Percentiles rank a stretch among this genome's conserved stretches.
phyloP scores from a whole-genome alignment of 225 moss, liverwort and hornwort species.

The Antitrichia curtipendula region DNA sequence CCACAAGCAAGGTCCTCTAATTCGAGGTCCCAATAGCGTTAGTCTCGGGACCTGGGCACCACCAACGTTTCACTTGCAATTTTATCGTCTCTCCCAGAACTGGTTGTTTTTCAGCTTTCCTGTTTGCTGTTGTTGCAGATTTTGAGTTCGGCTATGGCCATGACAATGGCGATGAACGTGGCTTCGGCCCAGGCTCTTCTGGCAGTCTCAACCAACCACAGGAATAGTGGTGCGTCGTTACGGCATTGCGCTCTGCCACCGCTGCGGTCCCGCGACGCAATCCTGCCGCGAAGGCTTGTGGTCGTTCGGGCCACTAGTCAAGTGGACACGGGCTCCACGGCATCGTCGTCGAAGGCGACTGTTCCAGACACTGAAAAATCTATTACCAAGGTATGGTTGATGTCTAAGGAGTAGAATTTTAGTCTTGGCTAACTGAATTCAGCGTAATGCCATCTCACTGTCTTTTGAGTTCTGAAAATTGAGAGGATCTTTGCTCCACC shows the following conservation, averaged over 20 bases:
- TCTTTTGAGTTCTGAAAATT: neutral
- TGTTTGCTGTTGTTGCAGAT: neutral
- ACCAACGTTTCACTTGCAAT: neutral
- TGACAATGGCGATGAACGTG: conserved; percentile 24
- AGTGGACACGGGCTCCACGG: conserved; percentile 33
- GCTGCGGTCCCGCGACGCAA: neutral
- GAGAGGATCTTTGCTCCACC: neutral
- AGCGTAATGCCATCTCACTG: neutral
- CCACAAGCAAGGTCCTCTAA: conserved; percentile 27
- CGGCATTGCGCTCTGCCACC: conserved; percentile 6
- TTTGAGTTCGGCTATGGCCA: conserved; percentile 8
- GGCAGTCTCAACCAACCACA: neutral
- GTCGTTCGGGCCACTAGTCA: conserved; percentile 32
- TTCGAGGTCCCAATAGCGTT: neutral
- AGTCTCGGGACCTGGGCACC: neutral
- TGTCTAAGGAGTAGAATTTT: neutral
- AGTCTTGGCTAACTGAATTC: neutral
- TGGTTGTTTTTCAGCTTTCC: neutral
- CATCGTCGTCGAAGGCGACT: conserved; percentile 50
- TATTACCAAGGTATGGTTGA: conserved; percentile 66
- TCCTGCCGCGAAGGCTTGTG: conserved; percentile 12
- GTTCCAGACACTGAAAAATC: conserved; percentile 69
- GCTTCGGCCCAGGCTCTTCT: conserved; percentile 28
- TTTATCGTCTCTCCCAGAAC: neutral
- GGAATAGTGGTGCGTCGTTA: neutral